phyloP scores from a whole-genome alignment of 768 basidiomycete genomes.

The Steccherinum ochraceum region DNA sequence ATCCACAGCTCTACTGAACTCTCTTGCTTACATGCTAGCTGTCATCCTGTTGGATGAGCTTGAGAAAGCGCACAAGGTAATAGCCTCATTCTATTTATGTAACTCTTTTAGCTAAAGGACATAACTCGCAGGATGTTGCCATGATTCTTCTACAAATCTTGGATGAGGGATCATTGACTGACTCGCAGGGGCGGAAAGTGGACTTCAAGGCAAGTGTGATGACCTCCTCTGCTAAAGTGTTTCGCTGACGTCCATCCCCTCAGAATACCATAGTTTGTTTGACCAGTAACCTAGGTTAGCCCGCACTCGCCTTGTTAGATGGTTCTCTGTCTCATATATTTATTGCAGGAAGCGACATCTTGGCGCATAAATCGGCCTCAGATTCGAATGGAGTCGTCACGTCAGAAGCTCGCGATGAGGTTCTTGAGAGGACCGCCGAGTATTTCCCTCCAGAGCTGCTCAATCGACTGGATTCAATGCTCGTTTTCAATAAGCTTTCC shows the following conservation, averaged over 20 bases:
- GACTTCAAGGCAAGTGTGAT: constrained; percentile 67
- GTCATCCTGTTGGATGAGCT: constrained; percentile 63
- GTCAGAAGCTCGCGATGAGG: constrained; percentile 51
- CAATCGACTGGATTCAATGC: constrained; percentile 81
- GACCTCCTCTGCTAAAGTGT: background rate
- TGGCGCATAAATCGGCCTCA: constrained; percentile 61
- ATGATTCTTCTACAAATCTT: constrained; percentile 89
- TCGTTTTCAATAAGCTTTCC: constrained; percentile 89
- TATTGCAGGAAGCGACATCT: constrained; percentile 54
- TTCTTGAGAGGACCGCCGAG: constrained; percentile 67
- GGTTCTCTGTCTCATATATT: background rate
- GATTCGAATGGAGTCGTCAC: constrained; percentile 61
- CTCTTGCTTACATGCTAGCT: constrained; percentile 25
- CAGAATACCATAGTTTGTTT: background rate
- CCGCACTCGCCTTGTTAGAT: background rate
- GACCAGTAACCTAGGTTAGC: background rate
- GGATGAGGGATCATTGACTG: constrained; percentile 85
- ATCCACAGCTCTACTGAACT: background rate
- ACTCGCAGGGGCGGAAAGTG: constrained; percentile 87
- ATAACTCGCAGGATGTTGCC: constrained; percentile 56
- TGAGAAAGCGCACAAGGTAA: constrained; percentile 80
- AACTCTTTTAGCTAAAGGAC: background rate
- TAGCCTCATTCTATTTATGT: too few relatives aligned
- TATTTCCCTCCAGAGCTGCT: constrained; percentile 89
- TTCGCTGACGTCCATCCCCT: background rate